Evolutionary conservation across 148 eudicot species (phyloP).

Genomic region (Chenopodium quinoa): DNA sequence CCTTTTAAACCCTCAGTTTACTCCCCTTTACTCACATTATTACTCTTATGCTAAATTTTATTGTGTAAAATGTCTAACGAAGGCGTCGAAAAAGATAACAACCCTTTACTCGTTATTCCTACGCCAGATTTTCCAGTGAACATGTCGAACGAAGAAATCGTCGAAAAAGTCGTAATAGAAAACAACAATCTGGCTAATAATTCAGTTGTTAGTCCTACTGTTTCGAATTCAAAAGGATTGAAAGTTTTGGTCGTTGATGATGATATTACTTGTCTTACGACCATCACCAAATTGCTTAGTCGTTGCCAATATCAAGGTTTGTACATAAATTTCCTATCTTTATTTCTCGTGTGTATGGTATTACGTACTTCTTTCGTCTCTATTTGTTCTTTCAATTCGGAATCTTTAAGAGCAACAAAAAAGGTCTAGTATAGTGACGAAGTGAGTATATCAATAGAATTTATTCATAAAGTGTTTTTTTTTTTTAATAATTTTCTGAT

Average conservation of each 20-base stretch:
- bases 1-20: background rate
- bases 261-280: constrained; percentile 24
- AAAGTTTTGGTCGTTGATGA: constrained; percentile 45
- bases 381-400: background rate
- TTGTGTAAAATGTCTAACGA: background rate
- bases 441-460: background rate
- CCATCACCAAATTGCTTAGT: constrained; percentile 14
- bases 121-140: background rate
- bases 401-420: no score
- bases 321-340: background rate
- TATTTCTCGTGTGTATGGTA: background rate
- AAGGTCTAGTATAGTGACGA: no score
- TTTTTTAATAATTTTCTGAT: no score
- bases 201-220: constrained; percentile 3
- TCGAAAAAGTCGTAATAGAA: background rate
- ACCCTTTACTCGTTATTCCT: background rate
- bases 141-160: background rate
- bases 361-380: background rate
- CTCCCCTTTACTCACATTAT: no score
- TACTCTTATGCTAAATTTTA: no score
- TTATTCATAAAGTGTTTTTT: background rate
- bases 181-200: no score
- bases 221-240: constrained; percentile 34
- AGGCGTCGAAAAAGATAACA: background rate
- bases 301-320: constrained; percentile 37